Evolutionary conservation across 257 asterid species (phyloP).

Genomic region (Solanum pimpinellifolium): DNA sequence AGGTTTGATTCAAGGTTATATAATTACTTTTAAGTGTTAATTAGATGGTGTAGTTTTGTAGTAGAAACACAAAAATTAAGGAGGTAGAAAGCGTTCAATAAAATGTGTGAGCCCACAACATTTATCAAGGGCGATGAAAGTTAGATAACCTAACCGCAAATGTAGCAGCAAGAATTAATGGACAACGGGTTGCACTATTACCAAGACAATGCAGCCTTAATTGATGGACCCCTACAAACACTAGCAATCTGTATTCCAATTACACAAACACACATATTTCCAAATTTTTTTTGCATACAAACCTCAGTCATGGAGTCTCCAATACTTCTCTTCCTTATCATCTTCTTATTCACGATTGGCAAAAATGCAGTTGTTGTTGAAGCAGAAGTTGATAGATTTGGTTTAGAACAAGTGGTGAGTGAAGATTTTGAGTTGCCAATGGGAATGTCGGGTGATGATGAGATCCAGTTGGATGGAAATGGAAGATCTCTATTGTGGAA

Average conservation of each 20-base stretch:
- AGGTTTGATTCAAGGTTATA: not conserved
- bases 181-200: not conserved
- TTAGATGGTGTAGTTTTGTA: not conserved
- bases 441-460: constrained; percentile 14
- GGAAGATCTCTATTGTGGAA: constrained; percentile 68
- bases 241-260: constrained; percentile 2
- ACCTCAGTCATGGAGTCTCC: constrained; percentile 6
- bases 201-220: not conserved
- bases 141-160: not conserved
- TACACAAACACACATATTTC: not conserved
- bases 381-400: constrained; percentile 13
- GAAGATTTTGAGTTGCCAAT: constrained; percentile 26
- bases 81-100: not conserved
- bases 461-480: not conserved
- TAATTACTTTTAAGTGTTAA: not conserved
- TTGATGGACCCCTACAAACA: not conserved
- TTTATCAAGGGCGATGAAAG: not conserved
- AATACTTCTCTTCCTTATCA: constrained; percentile 7
- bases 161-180: not conserved
- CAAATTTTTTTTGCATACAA: not conserved
- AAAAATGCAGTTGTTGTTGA: not conserved
- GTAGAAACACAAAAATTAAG: not conserved
- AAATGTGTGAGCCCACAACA: not conserved
- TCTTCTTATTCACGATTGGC: constrained; percentile 1
- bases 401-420: constrained; percentile 13